phyloP scores from a whole-genome alignment of 345 rosid genomes.

The Sonneratia alba region DNA sequence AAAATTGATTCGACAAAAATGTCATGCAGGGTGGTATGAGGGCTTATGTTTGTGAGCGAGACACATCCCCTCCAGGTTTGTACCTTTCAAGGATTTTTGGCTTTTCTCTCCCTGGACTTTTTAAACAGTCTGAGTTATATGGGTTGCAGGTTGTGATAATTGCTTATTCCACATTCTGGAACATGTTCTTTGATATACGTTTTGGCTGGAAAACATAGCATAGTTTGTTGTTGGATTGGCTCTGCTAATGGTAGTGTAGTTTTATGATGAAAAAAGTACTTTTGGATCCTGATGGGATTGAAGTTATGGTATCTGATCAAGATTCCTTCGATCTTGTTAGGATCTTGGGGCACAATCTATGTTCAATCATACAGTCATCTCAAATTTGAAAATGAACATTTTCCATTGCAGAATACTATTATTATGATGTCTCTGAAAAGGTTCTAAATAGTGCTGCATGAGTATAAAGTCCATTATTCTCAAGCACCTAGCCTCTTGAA shows the following conservation, averaged over 20 bases:
- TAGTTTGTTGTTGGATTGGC: background rate
- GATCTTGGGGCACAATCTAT: background rate
- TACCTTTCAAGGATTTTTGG: conserved; percentile 7
- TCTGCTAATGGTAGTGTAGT: background rate
- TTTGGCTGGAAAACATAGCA: background rate
- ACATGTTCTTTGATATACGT: background rate
- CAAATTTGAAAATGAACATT: background rate
- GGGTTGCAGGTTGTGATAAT: background rate
- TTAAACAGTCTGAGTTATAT: background rate
- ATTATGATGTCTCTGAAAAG: background rate
- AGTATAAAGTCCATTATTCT: background rate
- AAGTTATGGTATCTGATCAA: background rate
- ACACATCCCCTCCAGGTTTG: conserved; percentile 76
- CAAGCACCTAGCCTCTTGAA: background rate
- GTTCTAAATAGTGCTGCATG: background rate
- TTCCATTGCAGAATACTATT: background rate
- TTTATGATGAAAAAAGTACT: background rate
- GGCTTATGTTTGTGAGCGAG: conserved; percentile 72
- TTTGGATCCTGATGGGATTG: background rate
- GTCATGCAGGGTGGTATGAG: conserved; percentile 68
- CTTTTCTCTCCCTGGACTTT: background rate
- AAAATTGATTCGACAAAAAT: background rate
- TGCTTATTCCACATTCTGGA: background rate
- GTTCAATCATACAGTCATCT: background rate
- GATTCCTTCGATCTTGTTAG: background rate